Evolutionary conservation across 140 eudicot species (phyloP).

Genomic region (Stevia rebaudiana): DNA sequence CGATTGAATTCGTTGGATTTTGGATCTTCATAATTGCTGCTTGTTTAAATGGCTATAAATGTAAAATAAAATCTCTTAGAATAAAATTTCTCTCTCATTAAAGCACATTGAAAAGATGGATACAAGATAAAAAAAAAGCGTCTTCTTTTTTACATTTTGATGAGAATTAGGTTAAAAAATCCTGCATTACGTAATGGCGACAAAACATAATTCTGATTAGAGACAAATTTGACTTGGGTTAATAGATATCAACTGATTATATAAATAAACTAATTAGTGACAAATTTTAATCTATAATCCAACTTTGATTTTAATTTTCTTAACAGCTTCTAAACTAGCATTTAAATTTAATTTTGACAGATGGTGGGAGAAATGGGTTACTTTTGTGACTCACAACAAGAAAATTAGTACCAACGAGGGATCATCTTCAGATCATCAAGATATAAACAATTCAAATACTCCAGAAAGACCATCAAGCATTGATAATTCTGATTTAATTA

Average conservation of each 20-base stretch:
- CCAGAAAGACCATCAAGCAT: conserved; percentile 61
- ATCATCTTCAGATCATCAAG: conserved; percentile 36
- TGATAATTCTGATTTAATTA: conserved; percentile 65
- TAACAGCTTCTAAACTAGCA: neutral
- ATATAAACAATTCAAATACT: conserved; percentile 30
- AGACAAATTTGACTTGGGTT: conserved; percentile 13
- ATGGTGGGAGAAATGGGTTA: conserved; percentile 91
- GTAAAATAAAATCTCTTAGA: neutral
- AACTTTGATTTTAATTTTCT: conserved; percentile 4
- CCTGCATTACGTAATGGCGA: neutral
- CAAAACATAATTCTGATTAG: neutral
- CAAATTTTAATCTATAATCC: conserved; percentile 1
- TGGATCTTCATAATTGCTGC: conserved; percentile 4
- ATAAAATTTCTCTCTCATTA: neutral
- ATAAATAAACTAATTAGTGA: neutral
- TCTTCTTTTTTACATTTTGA: neutral
- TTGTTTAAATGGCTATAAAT: neutral
- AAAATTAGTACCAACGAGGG: conserved; percentile 33
- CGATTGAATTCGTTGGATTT: conserved; percentile 4
- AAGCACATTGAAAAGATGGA: conserved; percentile 1
- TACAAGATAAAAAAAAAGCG: neutral
- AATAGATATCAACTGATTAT: neutral
- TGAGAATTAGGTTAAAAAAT: neutral
- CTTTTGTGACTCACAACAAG: conserved; percentile 48
- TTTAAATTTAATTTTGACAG: conserved; percentile 30